Conservation (phyloP, 2,329 filamentous ascomycete species). For the Beauveria sp. region DNA sequence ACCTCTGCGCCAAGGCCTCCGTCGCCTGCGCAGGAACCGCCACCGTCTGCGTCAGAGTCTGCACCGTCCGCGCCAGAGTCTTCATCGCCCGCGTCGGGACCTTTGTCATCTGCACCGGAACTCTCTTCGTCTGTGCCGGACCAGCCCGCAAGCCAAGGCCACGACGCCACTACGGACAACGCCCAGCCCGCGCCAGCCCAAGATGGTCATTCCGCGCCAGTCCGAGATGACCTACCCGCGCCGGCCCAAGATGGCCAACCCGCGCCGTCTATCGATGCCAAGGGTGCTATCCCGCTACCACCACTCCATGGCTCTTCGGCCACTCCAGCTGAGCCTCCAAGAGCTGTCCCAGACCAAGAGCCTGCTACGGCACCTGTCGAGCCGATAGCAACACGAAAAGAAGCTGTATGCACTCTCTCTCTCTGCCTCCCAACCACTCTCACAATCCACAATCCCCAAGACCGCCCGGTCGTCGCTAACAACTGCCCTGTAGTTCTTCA, state of each 20-base stretch:
- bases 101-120: not conserved
- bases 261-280: not conserved
- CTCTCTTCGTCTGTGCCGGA: not conserved
- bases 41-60: not conserved
- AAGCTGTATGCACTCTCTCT: not conserved
- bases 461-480: not conserved
- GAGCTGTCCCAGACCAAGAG: not conserved
- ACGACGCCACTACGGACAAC: not conserved
- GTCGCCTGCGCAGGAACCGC: not conserved
- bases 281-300: not conserved
- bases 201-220: not conserved
- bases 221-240: not conserved
- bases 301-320: slow-evolving; percentile 8
- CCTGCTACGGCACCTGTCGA: not conserved
- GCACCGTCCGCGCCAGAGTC: not conserved
- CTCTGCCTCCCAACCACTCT: too few relatives aligned
- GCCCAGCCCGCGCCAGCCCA: not conserved
- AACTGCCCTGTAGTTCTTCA: slow-evolving; percentile 21
- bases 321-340: not conserved
- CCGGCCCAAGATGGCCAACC: not conserved
- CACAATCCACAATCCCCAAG: not conserved
- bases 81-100: not conserved
- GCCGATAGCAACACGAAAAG: not conserved
- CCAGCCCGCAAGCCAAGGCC: not conserved
- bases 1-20: not conserved